Evolutionary conservation across 495 filamentous ascomycete genomes (phyloP).

Genomic region (Hyaloscypha finlandica): DNA sequence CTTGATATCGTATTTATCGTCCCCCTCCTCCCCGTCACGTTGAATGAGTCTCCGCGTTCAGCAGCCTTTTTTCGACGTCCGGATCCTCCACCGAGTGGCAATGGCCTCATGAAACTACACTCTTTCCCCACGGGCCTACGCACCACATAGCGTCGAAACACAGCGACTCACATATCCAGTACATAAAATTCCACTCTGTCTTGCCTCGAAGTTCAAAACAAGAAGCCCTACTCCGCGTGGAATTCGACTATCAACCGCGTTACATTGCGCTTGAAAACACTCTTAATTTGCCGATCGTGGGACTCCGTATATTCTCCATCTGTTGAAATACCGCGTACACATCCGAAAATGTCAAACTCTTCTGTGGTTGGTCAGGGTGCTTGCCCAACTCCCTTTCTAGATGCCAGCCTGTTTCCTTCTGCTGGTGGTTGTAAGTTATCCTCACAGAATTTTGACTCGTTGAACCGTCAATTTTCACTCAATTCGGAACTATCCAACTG

Average conservation of each 20-base stretch:
- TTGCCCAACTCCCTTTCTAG: constrained; percentile 67
- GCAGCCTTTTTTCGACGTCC: background rate
- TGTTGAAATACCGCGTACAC: background rate
- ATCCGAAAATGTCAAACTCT: constrained; percentile 22
- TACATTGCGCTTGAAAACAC: background rate
- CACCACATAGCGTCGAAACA: constrained; percentile 29
- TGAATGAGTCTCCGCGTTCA: background rate
- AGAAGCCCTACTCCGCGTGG: background rate
- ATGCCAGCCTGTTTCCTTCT: constrained; percentile 57
- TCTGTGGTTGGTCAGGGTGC: constrained; percentile 38
- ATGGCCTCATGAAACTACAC: constrained; percentile 25
- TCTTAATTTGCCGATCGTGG: background rate
- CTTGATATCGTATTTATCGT: background rate
- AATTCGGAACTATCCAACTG: constrained; percentile 19
- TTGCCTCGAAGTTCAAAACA: background rate
- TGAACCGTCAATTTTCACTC: background rate
- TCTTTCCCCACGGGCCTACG: constrained; percentile 21
- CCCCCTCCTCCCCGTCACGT: background rate
- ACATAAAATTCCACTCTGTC: background rate
- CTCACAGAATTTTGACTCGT: background rate
- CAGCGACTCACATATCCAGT: background rate
- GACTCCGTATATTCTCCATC: background rate
- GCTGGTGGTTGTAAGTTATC: constrained; percentile 64
- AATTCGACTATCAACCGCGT: background rate
- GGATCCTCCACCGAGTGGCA: background rate